phyloP scores from a whole-genome alignment of 257 asterid genomes.

The Schizonepeta tenuifolia region DNA sequence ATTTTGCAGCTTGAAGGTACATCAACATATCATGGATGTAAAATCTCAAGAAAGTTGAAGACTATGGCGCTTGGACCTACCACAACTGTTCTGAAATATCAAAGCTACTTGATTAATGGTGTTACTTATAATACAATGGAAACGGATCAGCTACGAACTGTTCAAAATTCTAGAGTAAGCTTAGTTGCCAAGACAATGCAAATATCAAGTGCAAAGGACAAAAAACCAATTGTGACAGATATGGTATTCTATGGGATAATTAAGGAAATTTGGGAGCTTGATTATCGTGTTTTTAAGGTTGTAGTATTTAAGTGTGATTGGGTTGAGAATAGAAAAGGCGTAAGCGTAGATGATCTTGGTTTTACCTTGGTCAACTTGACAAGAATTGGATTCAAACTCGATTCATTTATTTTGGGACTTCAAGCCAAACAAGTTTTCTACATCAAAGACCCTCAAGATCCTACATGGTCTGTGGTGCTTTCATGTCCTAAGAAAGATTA shows the following conservation, averaged over 20 bases:
- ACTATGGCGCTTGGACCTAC: not conserved
- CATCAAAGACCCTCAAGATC: not conserved
- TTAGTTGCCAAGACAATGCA: slow-evolving; percentile 22
- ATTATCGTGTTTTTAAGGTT: not conserved
- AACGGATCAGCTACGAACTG: not conserved
- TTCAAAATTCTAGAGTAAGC: not conserved
- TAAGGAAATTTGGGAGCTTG: not conserved
- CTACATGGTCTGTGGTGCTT: not conserved
- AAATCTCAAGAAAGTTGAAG: not conserved
- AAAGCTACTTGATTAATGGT: not conserved
- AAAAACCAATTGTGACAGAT: no score
- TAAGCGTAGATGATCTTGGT: not conserved
- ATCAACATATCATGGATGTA: not conserved
- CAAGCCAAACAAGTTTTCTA: not conserved
- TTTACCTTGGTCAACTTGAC: not conserved
- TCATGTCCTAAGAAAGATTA: not conserved
- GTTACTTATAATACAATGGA: not conserved
- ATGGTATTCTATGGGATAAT: not conserved
- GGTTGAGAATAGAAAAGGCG: not conserved
- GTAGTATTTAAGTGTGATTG: not conserved
- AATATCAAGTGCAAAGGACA: slow-evolving; percentile 1
- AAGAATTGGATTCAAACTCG: not conserved
- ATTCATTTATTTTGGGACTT: not conserved
- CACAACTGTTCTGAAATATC: not conserved
- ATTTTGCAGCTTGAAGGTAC: no score